phyloP scores from a whole-genome alignment of 768 basidiomycete genomes.

The Coprinellus micaceus region DNA sequence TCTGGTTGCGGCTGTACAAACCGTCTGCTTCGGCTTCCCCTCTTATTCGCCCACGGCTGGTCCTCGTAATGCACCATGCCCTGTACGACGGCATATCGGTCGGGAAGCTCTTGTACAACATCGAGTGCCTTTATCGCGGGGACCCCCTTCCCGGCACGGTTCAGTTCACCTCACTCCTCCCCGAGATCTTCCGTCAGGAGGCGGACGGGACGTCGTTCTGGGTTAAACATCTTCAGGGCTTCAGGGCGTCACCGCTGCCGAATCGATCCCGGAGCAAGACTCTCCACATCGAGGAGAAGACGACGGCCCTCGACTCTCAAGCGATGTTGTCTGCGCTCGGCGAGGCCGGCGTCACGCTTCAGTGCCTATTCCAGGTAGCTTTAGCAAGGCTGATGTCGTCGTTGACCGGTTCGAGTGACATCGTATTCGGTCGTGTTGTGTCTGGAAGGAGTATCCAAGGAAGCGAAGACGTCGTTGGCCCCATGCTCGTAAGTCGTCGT shows the following conservation, averaged over 20 bases:
- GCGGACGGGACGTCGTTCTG: conserved; percentile 35
- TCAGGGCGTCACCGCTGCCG: conserved; percentile 17
- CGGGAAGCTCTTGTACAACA: conserved; percentile 28
- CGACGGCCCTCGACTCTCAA: conserved; percentile 10
- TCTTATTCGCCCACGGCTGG: conserved; percentile 20
- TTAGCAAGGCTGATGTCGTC: conserved; percentile 24
- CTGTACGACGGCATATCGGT: conserved; percentile 46
- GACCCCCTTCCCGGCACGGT: conserved; percentile 4
- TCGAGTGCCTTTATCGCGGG: conserved; percentile 30
- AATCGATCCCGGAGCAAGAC: neutral
- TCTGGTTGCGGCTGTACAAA: conserved; percentile 28
- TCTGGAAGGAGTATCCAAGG: conserved; percentile 40
- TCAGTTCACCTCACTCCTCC: conserved; percentile 38
- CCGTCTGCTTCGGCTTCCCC: conserved; percentile 5
- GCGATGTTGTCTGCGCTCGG: conserved; percentile 18
- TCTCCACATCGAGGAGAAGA: conserved; percentile 12
- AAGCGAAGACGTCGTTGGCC: conserved; percentile 43
- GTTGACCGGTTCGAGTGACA: conserved; percentile 32
- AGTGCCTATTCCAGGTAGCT: conserved; percentile 33
- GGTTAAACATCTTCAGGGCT: conserved; percentile 24
- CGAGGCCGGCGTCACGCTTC: conserved; percentile 25
- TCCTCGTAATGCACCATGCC: conserved; percentile 45
- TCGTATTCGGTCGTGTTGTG: conserved; percentile 45
- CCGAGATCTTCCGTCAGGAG: conserved; percentile 35
- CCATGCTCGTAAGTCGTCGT: conserved; percentile 36